Base-by-base conservation (phyloP, 1,284 basidiomycete species). In the Sporisorium graminicola region DNA sequence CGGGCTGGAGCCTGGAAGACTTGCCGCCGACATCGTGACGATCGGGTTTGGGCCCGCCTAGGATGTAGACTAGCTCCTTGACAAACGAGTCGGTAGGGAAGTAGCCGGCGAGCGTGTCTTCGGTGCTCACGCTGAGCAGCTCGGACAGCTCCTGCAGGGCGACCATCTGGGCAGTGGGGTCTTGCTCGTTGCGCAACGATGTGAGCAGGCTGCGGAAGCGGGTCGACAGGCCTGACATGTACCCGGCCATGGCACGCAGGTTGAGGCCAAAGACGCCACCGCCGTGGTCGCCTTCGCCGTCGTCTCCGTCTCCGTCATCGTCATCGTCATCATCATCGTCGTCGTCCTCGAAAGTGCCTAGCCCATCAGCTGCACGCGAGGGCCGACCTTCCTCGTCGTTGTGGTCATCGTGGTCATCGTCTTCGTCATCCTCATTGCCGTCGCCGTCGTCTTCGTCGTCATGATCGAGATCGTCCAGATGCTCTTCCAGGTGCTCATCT, bases 101-200 rank as follows among this genome's bases (percentile, higher is more conserved):
- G 40, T 93, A 96, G 49, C 94, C 95, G 16, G 94, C 93, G 46
- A 99, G 89, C 0, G 94, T 98, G 86, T 99, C 97, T 87, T 99
- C 96, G 8, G 94, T 98, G 86, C 94, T 94, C 87, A 99, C 95
- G 74, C 94, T 94, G 62, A 99, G 91, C 49, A 98, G 86, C 85
- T 99, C 97, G 85, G 93, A 94, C 60, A 98, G 90, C 84, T 99
- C 96, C 83, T 98, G 94, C 16, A 99, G 88, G 3, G 95, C 94
- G 5, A 83, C 75, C 55, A 95, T 88, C 56, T 98, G 90, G 51
- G 94, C 91, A 27, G 92, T 92, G 0, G 72, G 93, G 91, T 86
- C 78, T 18, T 68, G 49, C 22, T 76, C 59, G 51, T 68, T 61
- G 40, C 78, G 78, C 43, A 86, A 64, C 5, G 78, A 76, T 5